A percentile compares a stretch with the other conserved stretches of the same genome.
Conservation (phyloP, 192 early-diverging fungal genomes). For the Lunasporangiospora selenospora region DNA sequence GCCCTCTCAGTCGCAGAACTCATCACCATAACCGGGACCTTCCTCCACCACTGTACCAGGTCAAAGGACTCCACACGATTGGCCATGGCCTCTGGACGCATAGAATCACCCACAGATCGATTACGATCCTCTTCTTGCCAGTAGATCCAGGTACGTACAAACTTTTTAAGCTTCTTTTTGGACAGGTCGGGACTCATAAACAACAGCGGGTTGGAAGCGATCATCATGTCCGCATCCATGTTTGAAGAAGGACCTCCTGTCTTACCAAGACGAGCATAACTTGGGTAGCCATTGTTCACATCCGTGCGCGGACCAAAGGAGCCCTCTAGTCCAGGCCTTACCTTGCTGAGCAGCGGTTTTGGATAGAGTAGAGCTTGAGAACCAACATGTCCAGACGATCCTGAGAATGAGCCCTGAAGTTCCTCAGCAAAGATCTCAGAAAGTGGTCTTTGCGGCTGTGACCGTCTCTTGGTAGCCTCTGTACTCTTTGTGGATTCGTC, state of each 20-base stretch:
- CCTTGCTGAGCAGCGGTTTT: neutral
- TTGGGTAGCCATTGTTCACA: neutral
- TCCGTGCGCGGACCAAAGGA: neutral
- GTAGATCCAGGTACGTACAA: constrained; percentile 38
- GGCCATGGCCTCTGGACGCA: no score
- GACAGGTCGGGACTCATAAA: constrained; percentile 69
- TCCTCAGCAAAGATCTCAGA: constrained; percentile 33
- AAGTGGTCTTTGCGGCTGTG: constrained; percentile 19
- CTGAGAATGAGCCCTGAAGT: constrained; percentile 36
- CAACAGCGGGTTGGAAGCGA: constrained; percentile 72
- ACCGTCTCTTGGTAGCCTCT: neutral
- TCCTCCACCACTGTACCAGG: constrained; percentile 30
- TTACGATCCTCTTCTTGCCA: constrained; percentile 41
- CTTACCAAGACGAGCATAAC: constrained; percentile 27
- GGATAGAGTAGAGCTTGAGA: neutral
- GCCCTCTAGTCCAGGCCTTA: neutral
- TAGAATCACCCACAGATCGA: neutral
- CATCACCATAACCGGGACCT: constrained; percentile 36
- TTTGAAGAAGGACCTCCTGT: constrained; percentile 19
- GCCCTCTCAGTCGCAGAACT: constrained; percentile 7
- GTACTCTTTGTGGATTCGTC: constrained; percentile 11
- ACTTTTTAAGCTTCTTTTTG: constrained; percentile 4
- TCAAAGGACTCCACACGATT: neutral
- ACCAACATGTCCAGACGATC: constrained; percentile 9
- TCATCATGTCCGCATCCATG: constrained; percentile 53